Percentiles rank a stretch among this genome's conserved stretches.
Conservation (phyloP, 208 protist genomes). For the Leishmania lainsoni region DNA sequence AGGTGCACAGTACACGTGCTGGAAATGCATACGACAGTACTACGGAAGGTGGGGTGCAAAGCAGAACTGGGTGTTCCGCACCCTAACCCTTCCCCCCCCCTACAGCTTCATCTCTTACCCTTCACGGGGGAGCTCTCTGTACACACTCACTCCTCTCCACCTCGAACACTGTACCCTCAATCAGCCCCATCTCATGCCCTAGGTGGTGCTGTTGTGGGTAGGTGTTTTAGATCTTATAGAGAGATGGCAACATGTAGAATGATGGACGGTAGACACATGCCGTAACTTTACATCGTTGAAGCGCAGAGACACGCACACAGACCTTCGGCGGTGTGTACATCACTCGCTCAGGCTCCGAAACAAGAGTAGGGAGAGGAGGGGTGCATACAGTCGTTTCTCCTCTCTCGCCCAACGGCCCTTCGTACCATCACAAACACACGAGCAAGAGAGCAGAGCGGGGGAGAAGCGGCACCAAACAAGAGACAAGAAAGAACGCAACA, state of each 20-base stretch:
- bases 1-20: neutral
- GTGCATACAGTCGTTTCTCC: no score
- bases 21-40: neutral
- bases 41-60: neutral
- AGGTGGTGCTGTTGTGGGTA: neutral
- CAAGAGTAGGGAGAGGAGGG: neutral
- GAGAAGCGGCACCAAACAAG: neutral
- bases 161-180: neutral
- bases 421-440: neutral
- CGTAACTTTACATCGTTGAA: conserved; percentile 8
- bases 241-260: neutral
- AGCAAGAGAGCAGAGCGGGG: neutral
- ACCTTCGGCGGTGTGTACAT: neutral
- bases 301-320: neutral
- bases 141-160: neutral
- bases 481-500: neutral
- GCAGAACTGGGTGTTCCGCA: neutral
- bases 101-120: neutral
- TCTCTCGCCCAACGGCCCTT: neutral
- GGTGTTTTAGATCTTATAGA: no score
- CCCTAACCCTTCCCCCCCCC: neutral
- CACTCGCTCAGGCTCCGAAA: neutral
- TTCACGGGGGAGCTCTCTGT: neutral
- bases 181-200: neutral
- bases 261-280: neutral